Conservation (phyloP, 208 protist species). For the Leishmania arabica region DNA sequence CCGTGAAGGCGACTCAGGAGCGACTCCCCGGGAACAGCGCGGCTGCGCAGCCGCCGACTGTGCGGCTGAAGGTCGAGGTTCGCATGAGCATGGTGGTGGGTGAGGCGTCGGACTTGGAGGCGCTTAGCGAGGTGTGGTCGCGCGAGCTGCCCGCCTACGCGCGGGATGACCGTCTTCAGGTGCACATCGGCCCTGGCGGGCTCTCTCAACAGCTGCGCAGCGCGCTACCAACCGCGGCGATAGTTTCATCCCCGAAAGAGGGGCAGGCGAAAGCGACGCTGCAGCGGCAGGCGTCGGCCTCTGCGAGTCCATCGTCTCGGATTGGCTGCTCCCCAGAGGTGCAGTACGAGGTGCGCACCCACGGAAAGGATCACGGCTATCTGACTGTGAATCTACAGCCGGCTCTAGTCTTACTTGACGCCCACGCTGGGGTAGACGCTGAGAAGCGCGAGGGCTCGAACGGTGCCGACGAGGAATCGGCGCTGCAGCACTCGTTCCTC, state of each 20-base stretch:
- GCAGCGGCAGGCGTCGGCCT: not conserved
- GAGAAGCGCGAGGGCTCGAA: not conserved
- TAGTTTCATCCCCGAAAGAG: not conserved
- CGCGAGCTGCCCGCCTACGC: constrained; percentile 26
- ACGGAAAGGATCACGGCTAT: constrained; percentile 50
- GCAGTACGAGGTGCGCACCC: constrained; percentile 33
- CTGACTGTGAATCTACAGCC: constrained; percentile 39
- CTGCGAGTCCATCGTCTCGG: not conserved
- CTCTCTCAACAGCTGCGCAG: constrained; percentile 16
- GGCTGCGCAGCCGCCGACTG: constrained; percentile 4
- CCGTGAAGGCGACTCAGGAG: constrained; percentile 37
- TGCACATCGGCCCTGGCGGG: constrained; percentile 42
- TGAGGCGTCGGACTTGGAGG: constrained; percentile 24
- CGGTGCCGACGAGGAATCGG: not conserved
- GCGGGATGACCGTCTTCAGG: constrained; percentile 12
- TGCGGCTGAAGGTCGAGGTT: constrained; percentile 45
- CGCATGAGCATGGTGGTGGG: constrained; percentile 65
- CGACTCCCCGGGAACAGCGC: constrained; percentile 7
- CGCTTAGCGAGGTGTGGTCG: constrained; percentile 31
- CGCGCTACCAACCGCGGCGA: constrained; percentile 15
- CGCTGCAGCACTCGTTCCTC: not conserved
- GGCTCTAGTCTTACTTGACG: constrained; percentile 16
- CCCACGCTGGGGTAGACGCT: not conserved
- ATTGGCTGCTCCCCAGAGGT: constrained; percentile 40
- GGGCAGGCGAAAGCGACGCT: not conserved